A percentile compares a stretch with the other conserved stretches of the same genome.
These are phyloP conservation scores for Anisogramma anomala DNA, from an alignment of 2,329 filamentous ascomycete genomes.

Conservation along the genomic window DNA sequence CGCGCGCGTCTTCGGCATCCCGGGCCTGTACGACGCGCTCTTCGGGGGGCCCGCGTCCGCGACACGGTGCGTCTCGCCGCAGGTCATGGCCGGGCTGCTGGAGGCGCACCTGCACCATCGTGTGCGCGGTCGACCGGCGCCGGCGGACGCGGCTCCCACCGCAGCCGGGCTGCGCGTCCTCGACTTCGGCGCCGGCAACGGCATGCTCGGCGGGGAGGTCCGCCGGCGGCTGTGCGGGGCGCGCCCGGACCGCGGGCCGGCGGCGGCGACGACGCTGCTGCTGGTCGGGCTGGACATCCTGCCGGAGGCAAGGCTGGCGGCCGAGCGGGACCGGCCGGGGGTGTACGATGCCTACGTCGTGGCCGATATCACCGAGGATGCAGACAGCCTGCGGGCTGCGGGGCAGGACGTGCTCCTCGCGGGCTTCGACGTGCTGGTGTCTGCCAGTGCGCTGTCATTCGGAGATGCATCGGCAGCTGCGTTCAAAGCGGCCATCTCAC, in stretches of 20 bases:
- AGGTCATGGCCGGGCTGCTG: constrained; percentile 3
- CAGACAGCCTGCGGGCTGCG: background rate
- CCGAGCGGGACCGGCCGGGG: background rate
- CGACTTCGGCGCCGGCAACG: constrained; percentile 1
- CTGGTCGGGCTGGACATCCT: constrained; percentile 5
- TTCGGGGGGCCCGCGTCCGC: constrained; percentile 4
- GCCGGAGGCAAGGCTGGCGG: background rate
- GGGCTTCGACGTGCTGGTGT: constrained; percentile 3
- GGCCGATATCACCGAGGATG: constrained; percentile 1
- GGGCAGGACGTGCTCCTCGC: background rate
- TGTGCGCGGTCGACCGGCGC: too few relatives aligned
- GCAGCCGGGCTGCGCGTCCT: background rate
- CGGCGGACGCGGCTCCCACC: background rate
- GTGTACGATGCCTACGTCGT: constrained; percentile 4
- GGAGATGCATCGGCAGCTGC: background rate
- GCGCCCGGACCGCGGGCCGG: background rate
- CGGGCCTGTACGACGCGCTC: constrained; percentile 5
- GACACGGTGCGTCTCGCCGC: constrained; percentile 1
- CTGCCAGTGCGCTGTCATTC: background rate
- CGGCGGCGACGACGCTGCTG: background rate
- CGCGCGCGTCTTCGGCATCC: constrained; percentile 5
- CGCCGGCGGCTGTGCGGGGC: background rate
- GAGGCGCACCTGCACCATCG: background rate
- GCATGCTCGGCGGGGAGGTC: constrained; percentile 2
- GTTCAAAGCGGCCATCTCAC: constrained; percentile 2